Evolutionary conservation across 1,284 basidiomycete species (phyloP), one percentile per base, ranked within the genome.

Genomic region (Cutaneotrichosporon dermatis): DNA sequence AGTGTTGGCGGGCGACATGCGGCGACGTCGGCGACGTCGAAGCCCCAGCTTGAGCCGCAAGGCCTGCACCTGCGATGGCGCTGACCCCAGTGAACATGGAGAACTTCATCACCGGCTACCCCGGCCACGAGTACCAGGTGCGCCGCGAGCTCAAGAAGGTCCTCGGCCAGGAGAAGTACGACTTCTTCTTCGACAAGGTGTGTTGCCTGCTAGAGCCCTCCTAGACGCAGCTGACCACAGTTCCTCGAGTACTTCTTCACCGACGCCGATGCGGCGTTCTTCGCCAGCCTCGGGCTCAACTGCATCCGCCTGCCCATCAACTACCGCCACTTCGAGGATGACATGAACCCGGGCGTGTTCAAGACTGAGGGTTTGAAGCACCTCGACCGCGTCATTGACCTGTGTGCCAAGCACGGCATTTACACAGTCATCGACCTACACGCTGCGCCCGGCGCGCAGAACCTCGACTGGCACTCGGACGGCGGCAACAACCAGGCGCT

Each of bases 121-220:
- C 74, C 0, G 72, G 71, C 12, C 70, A 74, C 54, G 71, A 72
- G 54, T 40, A 81, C 70, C 84, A 86, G 72, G 85, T 89, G 55
- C 84, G 88, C 46, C 83, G 84, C 13, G 85, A 84, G 3, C 79
- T 90, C n/a, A 80, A 81, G 13, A 80, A 84, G 13, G 82, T 84
- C 0, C 76, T 90, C 15, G 88, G 88, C 2, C 64, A 82, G 58
- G 80, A 85, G 54, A 89, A 88, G 71, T 83, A 87, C 11, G 84
- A 84, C 35, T 87, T 85, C 77, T 90, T 89, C 80, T 90, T 89
- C 65, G 86, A 88, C 76, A 86, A 84, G 79, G 86, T 85, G 25
- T 25, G 25, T 25, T 25, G 2, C 25, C 25, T 3, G 2, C 25
- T 25, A 25, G 2, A 25, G 2, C 25, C 25, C 25, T 25, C 25